Evolutionary conservation across 495 filamentous ascomycete species (phyloP).

Genomic region (Penicillium arizonense): DNA sequence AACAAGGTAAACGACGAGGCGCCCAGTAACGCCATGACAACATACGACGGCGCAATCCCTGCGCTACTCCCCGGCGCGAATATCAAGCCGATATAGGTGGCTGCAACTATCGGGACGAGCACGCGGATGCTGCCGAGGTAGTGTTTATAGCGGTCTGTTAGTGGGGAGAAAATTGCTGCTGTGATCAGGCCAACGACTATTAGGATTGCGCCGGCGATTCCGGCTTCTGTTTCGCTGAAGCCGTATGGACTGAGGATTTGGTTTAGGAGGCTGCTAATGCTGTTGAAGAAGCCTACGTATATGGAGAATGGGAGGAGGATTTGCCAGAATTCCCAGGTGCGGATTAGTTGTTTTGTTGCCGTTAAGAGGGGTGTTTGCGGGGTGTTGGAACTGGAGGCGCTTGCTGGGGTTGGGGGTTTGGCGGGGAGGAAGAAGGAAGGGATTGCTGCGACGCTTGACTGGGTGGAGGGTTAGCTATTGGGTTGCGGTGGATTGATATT

Average conservation of each 20-base stretch:
- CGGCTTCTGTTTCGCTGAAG: conserved; percentile 77
- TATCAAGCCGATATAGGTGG: conserved; percentile 72
- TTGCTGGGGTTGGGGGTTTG: conserved; percentile 71
- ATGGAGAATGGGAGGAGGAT: conserved; percentile 72
- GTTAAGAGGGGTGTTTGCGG: conserved; percentile 51
- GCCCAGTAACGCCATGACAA: conserved; percentile 67
- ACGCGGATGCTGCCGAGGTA: conserved; percentile 74
- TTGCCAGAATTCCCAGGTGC: conserved; percentile 71
- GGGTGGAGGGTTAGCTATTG: conserved; percentile 2
- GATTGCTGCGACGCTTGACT: conserved; percentile 69
- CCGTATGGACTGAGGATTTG: conserved; percentile 84
- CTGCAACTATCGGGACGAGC: conserved; percentile 71
- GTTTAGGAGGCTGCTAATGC: conserved; percentile 81
- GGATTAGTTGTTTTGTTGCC: conserved; percentile 42
- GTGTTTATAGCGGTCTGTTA: conserved; percentile 80
- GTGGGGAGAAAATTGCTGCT: conserved; percentile 71
- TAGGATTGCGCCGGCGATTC: conserved; percentile 84
- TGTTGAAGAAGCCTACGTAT: conserved; percentile 94
- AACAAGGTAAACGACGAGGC: conserved; percentile 77
- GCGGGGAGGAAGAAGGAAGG: conserved; percentile 86
- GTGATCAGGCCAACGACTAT: conserved; percentile 83
- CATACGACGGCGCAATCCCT: conserved; percentile 65
- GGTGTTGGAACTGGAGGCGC: conserved; percentile 44
- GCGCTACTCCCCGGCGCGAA: conserved; percentile 73
- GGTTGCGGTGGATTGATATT: background rate